phyloP scores from a whole-genome alignment of 108 stramenopile species.

The Cyclotella distinguenda region DNA sequence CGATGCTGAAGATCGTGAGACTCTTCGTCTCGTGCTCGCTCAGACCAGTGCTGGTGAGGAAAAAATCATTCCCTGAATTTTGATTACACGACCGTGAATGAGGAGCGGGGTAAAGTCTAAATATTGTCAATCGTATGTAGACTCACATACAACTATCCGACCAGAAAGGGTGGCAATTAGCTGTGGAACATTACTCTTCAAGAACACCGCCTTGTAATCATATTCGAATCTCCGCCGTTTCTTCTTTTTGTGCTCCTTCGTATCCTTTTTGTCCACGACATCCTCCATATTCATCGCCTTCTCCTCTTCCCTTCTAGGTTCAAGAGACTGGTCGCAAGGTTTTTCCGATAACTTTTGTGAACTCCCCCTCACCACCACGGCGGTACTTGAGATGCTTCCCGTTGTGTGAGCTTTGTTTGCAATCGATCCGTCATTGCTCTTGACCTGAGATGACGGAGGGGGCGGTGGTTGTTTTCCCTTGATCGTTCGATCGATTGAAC shows the following conservation, averaged over 20 bases:
- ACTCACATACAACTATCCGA: constrained; percentile 67
- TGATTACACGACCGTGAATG: too few species aligned
- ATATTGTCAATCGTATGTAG: not conserved
- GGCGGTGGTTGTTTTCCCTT: not conserved
- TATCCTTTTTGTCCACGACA: not conserved
- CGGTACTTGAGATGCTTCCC: constrained; percentile 68
- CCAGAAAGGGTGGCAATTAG: constrained; percentile 78
- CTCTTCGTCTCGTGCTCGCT: constrained; percentile 52
- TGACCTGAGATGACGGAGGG: not conserved
- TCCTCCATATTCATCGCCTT: not conserved
- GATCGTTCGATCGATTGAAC: constrained; percentile 41
- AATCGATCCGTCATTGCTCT: not conserved
- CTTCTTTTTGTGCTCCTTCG: constrained; percentile 33
- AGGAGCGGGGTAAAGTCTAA: too few species aligned
- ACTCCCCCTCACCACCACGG: constrained; percentile 55
- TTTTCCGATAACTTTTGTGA: constrained; percentile 15
- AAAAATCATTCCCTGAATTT: constrained; percentile 70
- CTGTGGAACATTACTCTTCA: constrained; percentile 77
- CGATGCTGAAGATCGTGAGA: constrained; percentile 78
- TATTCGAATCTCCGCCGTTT: constrained; percentile 59
- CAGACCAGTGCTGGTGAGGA: constrained; percentile 63
- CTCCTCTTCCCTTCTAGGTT: not conserved
- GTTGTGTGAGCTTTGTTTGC: not conserved
- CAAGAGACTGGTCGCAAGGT: not conserved
- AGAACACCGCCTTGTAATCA: constrained; percentile 78